Base-by-base conservation (phyloP, 352 stramenopile genomes). In the Phytophthora ohioensis region DNA sequence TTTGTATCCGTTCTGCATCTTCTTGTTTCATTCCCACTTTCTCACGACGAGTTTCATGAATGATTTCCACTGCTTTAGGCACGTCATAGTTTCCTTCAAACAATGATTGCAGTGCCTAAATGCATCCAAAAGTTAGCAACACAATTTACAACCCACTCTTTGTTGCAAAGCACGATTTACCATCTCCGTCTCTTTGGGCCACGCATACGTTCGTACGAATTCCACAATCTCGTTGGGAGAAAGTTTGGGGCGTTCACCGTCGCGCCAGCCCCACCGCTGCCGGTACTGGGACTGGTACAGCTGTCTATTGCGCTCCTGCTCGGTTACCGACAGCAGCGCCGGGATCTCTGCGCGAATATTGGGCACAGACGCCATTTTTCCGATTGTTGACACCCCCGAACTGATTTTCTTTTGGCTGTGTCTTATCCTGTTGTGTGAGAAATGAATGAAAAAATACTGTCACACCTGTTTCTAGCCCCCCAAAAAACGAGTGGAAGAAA, bases 71-170 rank as follows among this genome's bases (percentile, higher is more conserved):
- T 3, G 82, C 81, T 34, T 59, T 76, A 41, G 61, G 21, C 17
- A 84, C 63, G 39, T 91, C 62, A 56, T 82, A 91, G 43, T 80
- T 67, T 17, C 62, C 78, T 45, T 84, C 71, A 58, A 81, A 80
- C 11, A 93, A 66, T 47, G 78, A 85, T 43, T 79, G 83, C 10
- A 93, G 73, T 6, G 78, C 85, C 85, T 93, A 51, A 0, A 30
- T 27, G 6, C 34, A 49, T 34, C 32, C 9, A 51, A 46, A 30
- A 43, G 45, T 65, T 35, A 59, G 42, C 27, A 54, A 43, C 35
- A 46, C 41, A 61, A 59, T 69, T 47, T 68, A 38, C 41, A 58
- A 57, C 17, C 27, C 51, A 43, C 51, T 52, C 21, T 30, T 39
- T 41, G 39, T 42, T 48, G 36, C 43, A 57, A 36, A 51, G n/a